These are phyloP conservation scores for Phytophthora cactorum DNA, from an alignment of 352 stramenopile species.

Conservation along the genomic window DNA sequence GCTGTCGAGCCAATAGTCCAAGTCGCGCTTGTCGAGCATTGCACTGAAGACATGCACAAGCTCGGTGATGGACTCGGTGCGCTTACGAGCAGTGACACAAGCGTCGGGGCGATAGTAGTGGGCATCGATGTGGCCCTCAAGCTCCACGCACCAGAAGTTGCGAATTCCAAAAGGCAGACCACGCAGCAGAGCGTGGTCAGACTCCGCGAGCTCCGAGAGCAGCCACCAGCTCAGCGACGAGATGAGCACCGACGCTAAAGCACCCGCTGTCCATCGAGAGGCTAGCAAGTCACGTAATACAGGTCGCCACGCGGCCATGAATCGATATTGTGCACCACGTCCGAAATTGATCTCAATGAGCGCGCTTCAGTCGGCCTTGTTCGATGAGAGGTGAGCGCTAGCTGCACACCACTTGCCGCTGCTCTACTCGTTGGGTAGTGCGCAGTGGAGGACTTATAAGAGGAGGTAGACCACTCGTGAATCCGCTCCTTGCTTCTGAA, in stretches of 20 bases:
- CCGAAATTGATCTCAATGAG: too few species aligned
- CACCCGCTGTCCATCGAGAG: constrained; percentile 14
- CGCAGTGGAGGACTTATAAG: too few species aligned
- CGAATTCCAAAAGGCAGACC: constrained; percentile 17
- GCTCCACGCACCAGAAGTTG: constrained; percentile 36
- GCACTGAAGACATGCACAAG: constrained; percentile 50
- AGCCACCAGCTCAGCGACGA: constrained; percentile 24
- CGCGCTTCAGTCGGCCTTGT: too few species aligned
- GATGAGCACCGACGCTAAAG: constrained; percentile 7
- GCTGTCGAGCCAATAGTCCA: constrained; percentile 78
- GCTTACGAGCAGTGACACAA: constrained; percentile 48
- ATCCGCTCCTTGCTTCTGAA: too few species aligned
- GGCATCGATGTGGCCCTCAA: constrained; percentile 51
- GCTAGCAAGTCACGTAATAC: constrained; percentile 1
- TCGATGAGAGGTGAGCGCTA: too few species aligned
- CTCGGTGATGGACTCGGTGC: constrained; percentile 44
- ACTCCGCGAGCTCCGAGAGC: constrained; percentile 30
- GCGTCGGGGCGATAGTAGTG: constrained; percentile 39
- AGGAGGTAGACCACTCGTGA: too few species aligned
- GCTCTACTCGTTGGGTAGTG: too few species aligned
- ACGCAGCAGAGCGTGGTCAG: constrained; percentile 24
- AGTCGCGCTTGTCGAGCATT: constrained; percentile 44
- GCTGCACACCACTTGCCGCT: too few species aligned
- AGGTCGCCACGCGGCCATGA: constrained; percentile 1
- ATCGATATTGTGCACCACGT: not conserved